These are phyloP conservation scores for Hysterium pulicare DNA, from an alignment of 2,329 filamentous ascomycete genomes.

Conservation along the genomic window DNA sequence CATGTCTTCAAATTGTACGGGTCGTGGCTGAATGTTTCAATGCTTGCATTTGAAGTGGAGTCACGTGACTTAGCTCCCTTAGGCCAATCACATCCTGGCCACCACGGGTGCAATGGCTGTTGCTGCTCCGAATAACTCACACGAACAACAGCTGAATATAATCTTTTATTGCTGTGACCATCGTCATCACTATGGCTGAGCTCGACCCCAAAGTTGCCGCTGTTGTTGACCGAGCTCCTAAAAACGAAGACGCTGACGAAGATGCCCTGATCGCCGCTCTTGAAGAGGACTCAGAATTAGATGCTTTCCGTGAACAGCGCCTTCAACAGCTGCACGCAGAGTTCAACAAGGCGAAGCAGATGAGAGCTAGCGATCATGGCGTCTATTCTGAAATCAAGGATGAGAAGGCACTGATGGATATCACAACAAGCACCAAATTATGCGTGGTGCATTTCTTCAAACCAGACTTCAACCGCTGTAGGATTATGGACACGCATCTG, in stretches of 20 bases:
- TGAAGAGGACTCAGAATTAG: constrained; percentile 53
- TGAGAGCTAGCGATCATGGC: constrained; percentile 52
- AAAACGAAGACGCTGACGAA: constrained; percentile 51
- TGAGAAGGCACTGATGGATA: constrained; percentile 58
- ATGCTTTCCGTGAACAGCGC: constrained; percentile 55
- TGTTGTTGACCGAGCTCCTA: constrained; percentile 43
- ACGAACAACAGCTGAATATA: no score
- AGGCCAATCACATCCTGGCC: no score
- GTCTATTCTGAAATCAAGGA: constrained; percentile 54
- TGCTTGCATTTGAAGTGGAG: no score
- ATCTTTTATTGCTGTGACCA: not conserved
- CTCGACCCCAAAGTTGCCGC: constrained; percentile 52
- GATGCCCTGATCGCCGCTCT: constrained; percentile 60
- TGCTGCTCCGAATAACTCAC: no score
- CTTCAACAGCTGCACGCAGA: constrained; percentile 58
- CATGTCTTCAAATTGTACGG: no score
- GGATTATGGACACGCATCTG: constrained; percentile 60
- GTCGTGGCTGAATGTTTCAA: no score
- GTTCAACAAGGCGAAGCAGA: constrained; percentile 50
- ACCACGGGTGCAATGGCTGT: no score
- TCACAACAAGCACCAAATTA: constrained; percentile 56
- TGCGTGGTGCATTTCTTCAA: constrained; percentile 64
- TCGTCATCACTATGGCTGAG: constrained; percentile 36
- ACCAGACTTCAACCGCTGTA: constrained; percentile 60
- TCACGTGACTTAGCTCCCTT: no score